These are phyloP conservation scores for Rhodamnia rubescens DNA, from an alignment of 345 rosid species.

Conservation along the genomic window DNA sequence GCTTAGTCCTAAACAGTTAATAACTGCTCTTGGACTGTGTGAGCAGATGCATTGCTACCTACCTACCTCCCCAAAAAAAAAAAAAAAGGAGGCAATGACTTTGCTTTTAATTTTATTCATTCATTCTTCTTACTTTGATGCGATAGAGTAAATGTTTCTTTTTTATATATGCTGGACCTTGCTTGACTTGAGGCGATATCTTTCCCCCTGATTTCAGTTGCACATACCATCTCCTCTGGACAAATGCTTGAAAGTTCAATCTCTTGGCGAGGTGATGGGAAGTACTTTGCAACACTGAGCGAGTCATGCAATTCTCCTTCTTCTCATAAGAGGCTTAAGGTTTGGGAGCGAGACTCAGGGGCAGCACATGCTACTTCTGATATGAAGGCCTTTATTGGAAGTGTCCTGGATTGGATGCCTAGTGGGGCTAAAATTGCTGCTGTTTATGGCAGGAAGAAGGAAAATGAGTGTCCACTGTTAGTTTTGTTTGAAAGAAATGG, in stretches of 20 bases:
- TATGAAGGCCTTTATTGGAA: slow-evolving; percentile 48
- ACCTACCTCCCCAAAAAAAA: background rate
- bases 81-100: background rate
- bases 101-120: background rate
- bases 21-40: background rate
- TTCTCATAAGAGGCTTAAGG: slow-evolving; percentile 47
- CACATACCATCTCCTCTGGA: slow-evolving; percentile 15
- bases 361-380: slow-evolving; percentile 66
- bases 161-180: background rate
- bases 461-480: slow-evolving; percentile 43
- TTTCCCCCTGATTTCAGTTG: background rate
- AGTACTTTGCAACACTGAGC: slow-evolving; percentile 60
- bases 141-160: background rate
- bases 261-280: slow-evolving; percentile 97
- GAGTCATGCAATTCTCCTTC: slow-evolving; percentile 23
- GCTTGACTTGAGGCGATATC: background rate
- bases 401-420: slow-evolving; percentile 94
- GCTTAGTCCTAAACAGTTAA: background rate
- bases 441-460: slow-evolving; percentile 46
- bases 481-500: slow-evolving; percentile 91
- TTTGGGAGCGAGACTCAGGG: slow-evolving; percentile 94
- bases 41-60: background rate
- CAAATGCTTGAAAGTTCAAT: slow-evolving; percentile 29
- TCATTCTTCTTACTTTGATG: background rate
- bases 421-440: slow-evolving; percentile 92